Conservation (phyloP, 2,329 filamentous ascomycete genomes). For the Trichoderma gracile region DNA sequence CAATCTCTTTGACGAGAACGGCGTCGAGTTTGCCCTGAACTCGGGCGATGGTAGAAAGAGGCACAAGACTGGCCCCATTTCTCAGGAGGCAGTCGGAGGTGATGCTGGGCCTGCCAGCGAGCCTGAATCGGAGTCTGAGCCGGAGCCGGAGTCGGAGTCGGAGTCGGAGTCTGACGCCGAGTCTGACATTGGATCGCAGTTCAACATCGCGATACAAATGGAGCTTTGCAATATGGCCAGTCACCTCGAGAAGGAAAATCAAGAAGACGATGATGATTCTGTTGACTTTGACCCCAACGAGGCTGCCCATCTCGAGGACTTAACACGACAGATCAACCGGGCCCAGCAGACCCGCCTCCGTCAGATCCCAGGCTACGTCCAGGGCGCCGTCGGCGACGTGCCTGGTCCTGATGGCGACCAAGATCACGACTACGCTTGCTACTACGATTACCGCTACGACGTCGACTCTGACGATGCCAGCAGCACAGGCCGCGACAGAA, state of each 20-base stretch:
- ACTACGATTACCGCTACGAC: background rate
- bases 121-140: background rate
- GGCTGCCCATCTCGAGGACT: background rate
- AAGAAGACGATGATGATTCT: background rate
- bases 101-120: background rate
- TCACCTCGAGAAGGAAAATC: background rate
- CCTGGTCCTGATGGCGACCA: background rate
- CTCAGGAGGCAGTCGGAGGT: background rate
- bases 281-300: background rate
- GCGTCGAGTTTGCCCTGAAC: too few relatives aligned
- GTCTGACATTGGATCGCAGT: background rate
- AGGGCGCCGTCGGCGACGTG: background rate
- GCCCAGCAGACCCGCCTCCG: background rate
- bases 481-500: background rate
- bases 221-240: too few relatives aligned
- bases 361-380: background rate
- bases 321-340: background rate
- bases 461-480: background rate
- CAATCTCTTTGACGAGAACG: too few relatives aligned
- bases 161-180: background rate
- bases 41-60: background rate
- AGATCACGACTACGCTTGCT: conserved; percentile 10
- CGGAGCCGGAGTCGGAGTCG: background rate
- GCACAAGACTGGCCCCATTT: background rate
- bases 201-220: too few relatives aligned